Percentiles rank a stretch among this genome's conserved stretches.
Conservation (phyloP, 1,284 basidiomycete species). For the Ustanciosporium gigantosporum region DNA sequence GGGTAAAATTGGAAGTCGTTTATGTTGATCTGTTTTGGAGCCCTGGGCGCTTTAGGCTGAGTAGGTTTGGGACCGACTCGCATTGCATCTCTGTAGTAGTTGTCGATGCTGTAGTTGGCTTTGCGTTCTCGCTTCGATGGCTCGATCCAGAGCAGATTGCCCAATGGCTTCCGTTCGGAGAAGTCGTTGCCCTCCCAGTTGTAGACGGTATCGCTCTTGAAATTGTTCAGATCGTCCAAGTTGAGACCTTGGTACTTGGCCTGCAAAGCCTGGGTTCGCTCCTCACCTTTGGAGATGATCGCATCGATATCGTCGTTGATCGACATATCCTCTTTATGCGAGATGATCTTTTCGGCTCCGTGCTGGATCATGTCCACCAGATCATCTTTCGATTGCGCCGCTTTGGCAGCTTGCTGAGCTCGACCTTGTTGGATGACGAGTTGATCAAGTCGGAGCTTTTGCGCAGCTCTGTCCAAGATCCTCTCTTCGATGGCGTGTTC, state of each 20-base stretch:
- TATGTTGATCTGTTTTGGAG: slow-evolving; percentile 86
- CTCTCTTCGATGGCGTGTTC: slow-evolving; percentile 95
- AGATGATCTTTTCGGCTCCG: slow-evolving; percentile 96
- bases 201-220: slow-evolving; percentile 79
- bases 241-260: slow-evolving; percentile 91
- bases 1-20: slow-evolving; percentile 99
- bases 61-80: slow-evolving; percentile 73
- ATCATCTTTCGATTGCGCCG: slow-evolving; percentile 92
- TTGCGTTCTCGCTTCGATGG: slow-evolving; percentile 95
- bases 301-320: slow-evolving; percentile 92
- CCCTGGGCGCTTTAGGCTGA: slow-evolving; percentile 78
- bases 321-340: slow-evolving; percentile 67
- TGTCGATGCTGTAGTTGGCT: slow-evolving; percentile 80
- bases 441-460: slow-evolving; percentile 93
- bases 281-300: slow-evolving; percentile 79
- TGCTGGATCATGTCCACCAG: slow-evolving; percentile 97
- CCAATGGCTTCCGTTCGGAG: slow-evolving; percentile 68
- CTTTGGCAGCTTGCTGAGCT: slow-evolving; percentile 66
- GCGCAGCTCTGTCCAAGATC: slow-evolving; percentile 93
- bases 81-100: slow-evolving; percentile 83
- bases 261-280: slow-evolving; percentile 84
- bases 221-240: slow-evolving; percentile 93
- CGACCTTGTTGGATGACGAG: slow-evolving; percentile 97
- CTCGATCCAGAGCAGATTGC: slow-evolving; percentile 70
- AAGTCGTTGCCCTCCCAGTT: slow-evolving; percentile 98